A percentile compares a stretch with the other conserved stretches of the same genome.
These are phyloP conservation scores for Hypocrella siamensis DNA, from an alignment of 2,329 filamentous ascomycete genomes.

Conservation along the genomic window DNA sequence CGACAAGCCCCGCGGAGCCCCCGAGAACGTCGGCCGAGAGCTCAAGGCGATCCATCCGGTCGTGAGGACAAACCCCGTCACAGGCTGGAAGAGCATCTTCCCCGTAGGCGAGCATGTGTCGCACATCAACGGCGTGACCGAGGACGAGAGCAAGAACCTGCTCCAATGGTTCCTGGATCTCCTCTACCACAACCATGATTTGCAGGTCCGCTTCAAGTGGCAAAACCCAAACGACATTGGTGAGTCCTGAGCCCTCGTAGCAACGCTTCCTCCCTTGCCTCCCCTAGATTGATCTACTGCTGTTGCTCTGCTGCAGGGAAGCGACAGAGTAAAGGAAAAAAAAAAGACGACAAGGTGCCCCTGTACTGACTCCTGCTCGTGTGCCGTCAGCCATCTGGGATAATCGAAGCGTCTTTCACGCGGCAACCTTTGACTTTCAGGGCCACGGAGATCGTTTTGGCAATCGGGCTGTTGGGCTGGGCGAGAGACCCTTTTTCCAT, in stretches of 20 bases:
- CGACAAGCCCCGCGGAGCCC: constrained; percentile 26
- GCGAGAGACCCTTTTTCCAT: constrained; percentile 38
- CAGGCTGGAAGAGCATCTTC: constrained; percentile 40
- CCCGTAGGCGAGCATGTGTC: constrained; percentile 33
- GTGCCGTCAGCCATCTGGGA: constrained; percentile 35
- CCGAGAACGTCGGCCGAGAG: constrained; percentile 30
- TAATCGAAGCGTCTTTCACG: constrained; percentile 39
- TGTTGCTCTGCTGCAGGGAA: constrained; percentile 3
- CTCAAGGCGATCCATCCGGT: constrained; percentile 37
- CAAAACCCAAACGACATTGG: constrained; percentile 25
- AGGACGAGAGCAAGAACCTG: constrained; percentile 30
- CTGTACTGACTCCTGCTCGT: not conserved
- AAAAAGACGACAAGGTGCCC: not conserved
- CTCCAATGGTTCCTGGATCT: constrained; percentile 35
- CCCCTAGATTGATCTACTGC: not conserved
- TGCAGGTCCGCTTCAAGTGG: constrained; percentile 34
- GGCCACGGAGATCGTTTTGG: constrained; percentile 30
- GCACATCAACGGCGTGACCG: constrained; percentile 32
- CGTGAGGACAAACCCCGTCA: constrained; percentile 40
- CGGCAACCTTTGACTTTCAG: constrained; percentile 35
- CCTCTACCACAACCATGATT: constrained; percentile 37
- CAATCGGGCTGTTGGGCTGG: constrained; percentile 33
- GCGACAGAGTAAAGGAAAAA: too few relatives aligned
- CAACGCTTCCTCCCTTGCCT: too few relatives aligned
- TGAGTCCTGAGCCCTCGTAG: constrained; percentile 7